These are phyloP conservation scores for Kuraishia molischiana DNA, from an alignment of 805 yeast genomes.

Conservation along the genomic window DNA sequence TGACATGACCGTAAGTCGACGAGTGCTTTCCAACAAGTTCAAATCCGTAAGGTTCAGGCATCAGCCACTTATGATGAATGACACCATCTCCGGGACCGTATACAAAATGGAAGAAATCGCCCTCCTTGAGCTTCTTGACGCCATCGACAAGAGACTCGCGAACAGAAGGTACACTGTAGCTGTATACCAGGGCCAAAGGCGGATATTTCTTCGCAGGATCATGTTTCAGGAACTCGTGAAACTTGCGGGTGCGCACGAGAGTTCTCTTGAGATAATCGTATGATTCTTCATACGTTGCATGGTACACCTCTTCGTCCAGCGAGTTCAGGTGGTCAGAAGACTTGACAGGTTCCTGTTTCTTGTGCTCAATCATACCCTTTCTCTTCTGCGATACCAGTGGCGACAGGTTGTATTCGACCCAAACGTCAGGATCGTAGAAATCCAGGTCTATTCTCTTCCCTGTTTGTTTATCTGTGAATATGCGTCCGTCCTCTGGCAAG, in stretches of 20 bases:
- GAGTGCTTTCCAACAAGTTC: conserved; percentile 61
- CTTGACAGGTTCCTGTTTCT: background rate
- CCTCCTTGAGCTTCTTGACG: conserved; percentile 52
- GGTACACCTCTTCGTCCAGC: conserved; percentile 6
- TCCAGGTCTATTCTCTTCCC: conserved; percentile 56
- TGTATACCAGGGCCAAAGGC: conserved; percentile 76
- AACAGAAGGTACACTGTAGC: conserved; percentile 76
- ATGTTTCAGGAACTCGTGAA: conserved; percentile 44
- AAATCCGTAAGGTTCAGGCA: conserved; percentile 73
- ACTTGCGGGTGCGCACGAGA: conserved; percentile 48
- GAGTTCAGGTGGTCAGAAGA: background rate
- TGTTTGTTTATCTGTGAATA: conserved; percentile 56
- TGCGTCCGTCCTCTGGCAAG: conserved; percentile 65
- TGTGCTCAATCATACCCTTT: conserved; percentile 4
- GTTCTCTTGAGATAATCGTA: conserved; percentile 56
- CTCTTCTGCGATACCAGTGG: conserved; percentile 53
- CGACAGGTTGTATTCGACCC: conserved; percentile 68
- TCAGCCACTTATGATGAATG: conserved; percentile 68
- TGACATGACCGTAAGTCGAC: conserved; percentile 68
- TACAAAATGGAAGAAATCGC: conserved; percentile 65
- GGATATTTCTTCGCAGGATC: conserved; percentile 54
- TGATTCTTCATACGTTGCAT: conserved; percentile 44
- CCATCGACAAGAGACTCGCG: conserved; percentile 66
- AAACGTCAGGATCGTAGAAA: conserved; percentile 68
- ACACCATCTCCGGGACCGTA: conserved; percentile 96